phyloP scores from a whole-genome alignment of 192 early-diverging fungal species.

The Haplosporangium gracile region DNA sequence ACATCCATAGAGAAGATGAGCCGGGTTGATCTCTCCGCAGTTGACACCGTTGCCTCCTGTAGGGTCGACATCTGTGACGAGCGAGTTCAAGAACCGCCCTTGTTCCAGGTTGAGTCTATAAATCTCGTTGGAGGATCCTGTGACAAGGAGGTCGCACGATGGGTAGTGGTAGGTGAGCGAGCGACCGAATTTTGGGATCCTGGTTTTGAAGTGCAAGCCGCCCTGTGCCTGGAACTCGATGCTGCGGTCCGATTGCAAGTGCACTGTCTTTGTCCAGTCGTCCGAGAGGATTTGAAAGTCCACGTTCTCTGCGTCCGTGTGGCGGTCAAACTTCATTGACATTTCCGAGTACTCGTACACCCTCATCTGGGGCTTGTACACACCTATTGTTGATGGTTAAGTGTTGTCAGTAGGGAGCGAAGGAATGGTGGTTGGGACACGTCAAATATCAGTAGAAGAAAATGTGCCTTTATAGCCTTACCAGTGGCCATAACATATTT shows the following conservation, averaged over 20 bases:
- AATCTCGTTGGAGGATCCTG: conserved; percentile 84
- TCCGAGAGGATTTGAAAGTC: conserved; percentile 92
- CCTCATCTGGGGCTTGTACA: conserved; percentile 98
- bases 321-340: conserved; percentile 98
- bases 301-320: conserved; percentile 94
- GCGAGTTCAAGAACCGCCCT: conserved; percentile 90
- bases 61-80: conserved; percentile 75
- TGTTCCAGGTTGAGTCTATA: conserved; percentile 94
- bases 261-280: conserved; percentile 97
- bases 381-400: conserved; percentile 57
- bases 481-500: conserved; percentile 93
- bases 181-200: conserved; percentile 97
- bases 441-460: no score
- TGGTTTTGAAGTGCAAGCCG: conserved; percentile 93
- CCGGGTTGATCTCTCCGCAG: conserved; percentile 84
- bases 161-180: conserved; percentile 92
- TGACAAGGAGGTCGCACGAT: conserved; percentile 90
- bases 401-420: neutral
- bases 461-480: neutral
- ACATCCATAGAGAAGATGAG: conserved; percentile 93
- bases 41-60: conserved; percentile 76
- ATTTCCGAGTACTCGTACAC: conserved; percentile 93
- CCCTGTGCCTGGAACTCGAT: conserved; percentile 96
- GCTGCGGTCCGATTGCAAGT: conserved; percentile 90
- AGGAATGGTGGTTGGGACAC: neutral